These are phyloP conservation scores for Phytophthora crassamura DNA, from an alignment of 352 stramenopile species.

Conservation along the genomic window DNA sequence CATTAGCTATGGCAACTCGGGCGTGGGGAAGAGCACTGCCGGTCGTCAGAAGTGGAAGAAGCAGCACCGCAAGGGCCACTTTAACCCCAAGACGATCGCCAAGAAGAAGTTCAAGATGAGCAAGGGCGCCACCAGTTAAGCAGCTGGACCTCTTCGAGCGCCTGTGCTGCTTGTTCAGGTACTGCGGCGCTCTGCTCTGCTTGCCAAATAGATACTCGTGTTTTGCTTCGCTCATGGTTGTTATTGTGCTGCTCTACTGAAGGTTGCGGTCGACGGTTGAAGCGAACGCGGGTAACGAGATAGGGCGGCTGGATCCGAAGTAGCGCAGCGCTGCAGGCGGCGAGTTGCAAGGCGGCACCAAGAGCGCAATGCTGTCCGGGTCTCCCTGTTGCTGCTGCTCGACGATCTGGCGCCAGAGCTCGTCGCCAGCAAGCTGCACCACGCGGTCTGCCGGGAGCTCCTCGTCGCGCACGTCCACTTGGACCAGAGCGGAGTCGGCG, in stretches of 20 bases:
- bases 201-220: constrained; percentile 55
- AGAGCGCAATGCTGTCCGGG: constrained; percentile 41
- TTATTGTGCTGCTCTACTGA: constrained; percentile 18
- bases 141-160: constrained; percentile 9
- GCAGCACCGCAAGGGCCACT: constrained; percentile 91
- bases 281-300: constrained; percentile 60
- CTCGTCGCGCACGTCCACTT: constrained; percentile 47
- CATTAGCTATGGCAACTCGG: constrained; percentile 91
- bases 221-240: constrained; percentile 29
- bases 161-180: constrained; percentile 15
- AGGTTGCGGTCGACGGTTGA: constrained; percentile 48
- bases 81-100: constrained; percentile 90
- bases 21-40: constrained; percentile 92
- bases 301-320: constrained; percentile 51
- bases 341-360: constrained; percentile 69
- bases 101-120: constrained; percentile 87
- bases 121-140: constrained; percentile 70
- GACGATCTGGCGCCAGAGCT: constrained; percentile 59
- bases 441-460: constrained; percentile 39
- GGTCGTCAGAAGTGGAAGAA: constrained; percentile 96
- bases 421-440: constrained; percentile 43
- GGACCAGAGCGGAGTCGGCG: constrained; percentile 58
- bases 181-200: constrained; percentile 24
- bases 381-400: constrained; percentile 44
- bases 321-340: constrained; percentile 70